These are phyloP conservation scores for Sedum album DNA, from an alignment of 164 flowering plant genomes.

Conservation along the genomic window DNA sequence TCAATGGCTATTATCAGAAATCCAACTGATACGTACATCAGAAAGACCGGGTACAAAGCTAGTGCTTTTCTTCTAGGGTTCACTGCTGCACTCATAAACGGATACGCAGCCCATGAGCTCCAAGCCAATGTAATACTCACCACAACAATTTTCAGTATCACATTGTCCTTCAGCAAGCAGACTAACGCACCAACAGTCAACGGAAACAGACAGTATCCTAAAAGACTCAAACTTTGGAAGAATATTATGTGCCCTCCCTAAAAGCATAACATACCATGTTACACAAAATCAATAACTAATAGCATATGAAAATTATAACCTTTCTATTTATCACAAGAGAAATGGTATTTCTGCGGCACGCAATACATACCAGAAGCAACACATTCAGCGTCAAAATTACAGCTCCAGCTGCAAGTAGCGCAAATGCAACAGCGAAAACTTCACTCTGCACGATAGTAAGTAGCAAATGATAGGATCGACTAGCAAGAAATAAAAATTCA, in stretches of 20 bases:
- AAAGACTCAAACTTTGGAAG: slow-evolving; percentile 92
- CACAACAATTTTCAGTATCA: slow-evolving; percentile 62
- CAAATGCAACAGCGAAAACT: too few relatives aligned
- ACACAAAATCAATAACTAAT: too few relatives aligned
- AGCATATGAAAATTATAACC: too few relatives aligned
- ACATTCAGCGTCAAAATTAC: too few relatives aligned
- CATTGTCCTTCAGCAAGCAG: slow-evolving; percentile 82
- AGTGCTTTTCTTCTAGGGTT: slow-evolving; percentile 94
- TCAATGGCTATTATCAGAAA: slow-evolving; percentile 93
- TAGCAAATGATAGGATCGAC: too few relatives aligned
- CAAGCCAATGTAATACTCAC: slow-evolving; percentile 80
- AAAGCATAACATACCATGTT: too few relatives aligned
- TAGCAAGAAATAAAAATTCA: too few relatives aligned
- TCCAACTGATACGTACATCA: slow-evolving; percentile 96
- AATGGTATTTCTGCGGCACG: too few relatives aligned
- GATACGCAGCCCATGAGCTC: slow-evolving; percentile 99
- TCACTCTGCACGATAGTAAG: too few relatives aligned
- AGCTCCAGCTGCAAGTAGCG: too few relatives aligned
- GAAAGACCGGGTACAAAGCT: slow-evolving; percentile 91
- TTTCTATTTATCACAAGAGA: too few relatives aligned
- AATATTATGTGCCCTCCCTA: slow-evolving; percentile 96
- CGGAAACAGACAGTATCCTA: slow-evolving; percentile 93
- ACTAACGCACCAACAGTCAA: slow-evolving; percentile 77
- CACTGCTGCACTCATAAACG: slow-evolving; percentile 97
- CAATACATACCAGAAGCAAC: too few relatives aligned